Evolutionary conservation across 345 rosid species (phyloP), one percentile per base, ranked within the genome.

Genomic region (Citrus trifoliata): DNA sequence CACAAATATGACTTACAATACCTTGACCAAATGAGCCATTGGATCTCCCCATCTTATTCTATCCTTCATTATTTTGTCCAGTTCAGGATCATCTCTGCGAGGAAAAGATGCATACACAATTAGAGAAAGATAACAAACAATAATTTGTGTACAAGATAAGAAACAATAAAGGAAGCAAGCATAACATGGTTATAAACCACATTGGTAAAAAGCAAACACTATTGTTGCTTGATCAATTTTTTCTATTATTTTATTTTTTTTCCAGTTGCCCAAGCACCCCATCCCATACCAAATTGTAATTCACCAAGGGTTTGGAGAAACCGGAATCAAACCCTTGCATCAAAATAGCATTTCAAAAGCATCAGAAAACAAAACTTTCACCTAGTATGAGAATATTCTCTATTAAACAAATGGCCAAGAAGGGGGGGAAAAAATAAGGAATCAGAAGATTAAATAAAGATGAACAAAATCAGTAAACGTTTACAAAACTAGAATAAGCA

Each of bases 1-100:
- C 64, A 14, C 53, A 60, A 28, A 48, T 61, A 62, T 48, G 27
- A 48, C 22, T 75, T 32, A 51, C 8, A 21, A 75, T 86, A 92
- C 99, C 98, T 92, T 92, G 64, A 96, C 97, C 87, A 94, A 83
- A 85, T 96, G 97, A 25, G 94, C 98, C 98, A 96, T 94, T 33
- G 97, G 96, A 86, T 96, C 99, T 73, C 97, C 98, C 90, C 90
- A 96, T 83, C 99, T 85, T 60, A 87, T 61, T 83, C 91, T 87
- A 3, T 94, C 92, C 88, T 86, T 96, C 83, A 92, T 78, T 90
- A 90, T 86, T 60, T 77, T 83, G 74, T 96, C 97, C n/a, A 96
- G 97, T 81, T 93, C 95, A 0, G 97, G 95, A 83, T 96, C 99
- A 80, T 94, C 98, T 83, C 98, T 94, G 89, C 81, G 78, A 79